phyloP scores from a whole-genome alignment of 208 protist species.

The Trichomonas vaginalis region DNA sequence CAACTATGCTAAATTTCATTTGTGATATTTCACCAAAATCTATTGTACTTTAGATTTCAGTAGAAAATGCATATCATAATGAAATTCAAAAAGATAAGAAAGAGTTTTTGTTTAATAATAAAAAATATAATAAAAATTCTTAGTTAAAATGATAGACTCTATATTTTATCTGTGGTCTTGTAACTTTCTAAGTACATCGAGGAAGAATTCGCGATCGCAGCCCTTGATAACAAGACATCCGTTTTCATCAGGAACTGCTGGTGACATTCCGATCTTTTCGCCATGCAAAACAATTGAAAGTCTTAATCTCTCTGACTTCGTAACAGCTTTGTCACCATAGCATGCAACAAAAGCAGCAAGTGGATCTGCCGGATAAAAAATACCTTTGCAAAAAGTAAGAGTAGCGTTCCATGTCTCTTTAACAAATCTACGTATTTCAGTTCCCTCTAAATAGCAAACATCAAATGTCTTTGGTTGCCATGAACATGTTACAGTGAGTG shows the following conservation, averaged over 20 bases:
- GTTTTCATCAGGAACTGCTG: not conserved
- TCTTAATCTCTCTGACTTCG: not conserved
- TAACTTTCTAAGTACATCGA: not conserved
- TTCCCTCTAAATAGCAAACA: not conserved
- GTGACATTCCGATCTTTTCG: not conserved
- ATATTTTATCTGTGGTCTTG: not conserved
- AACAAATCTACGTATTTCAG: not conserved
- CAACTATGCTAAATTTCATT: too few relatives aligned
- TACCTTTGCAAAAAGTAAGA: not conserved
- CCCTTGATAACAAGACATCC: not conserved
- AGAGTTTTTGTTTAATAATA: too few relatives aligned
- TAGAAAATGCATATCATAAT: too few relatives aligned
- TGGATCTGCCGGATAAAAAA: not conserved
- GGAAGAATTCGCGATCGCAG: not conserved
- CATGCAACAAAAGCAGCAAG: not conserved
- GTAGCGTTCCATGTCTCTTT: not conserved
- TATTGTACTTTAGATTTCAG: too few relatives aligned
- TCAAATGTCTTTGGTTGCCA: not conserved
- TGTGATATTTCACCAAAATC: too few relatives aligned
- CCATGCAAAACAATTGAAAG: not conserved
- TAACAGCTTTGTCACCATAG: not conserved
- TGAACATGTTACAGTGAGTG: not conserved
- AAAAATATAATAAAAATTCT: too few relatives aligned
- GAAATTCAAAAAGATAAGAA: too few relatives aligned
- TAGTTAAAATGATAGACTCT: too few relatives aligned